phyloP scores from a whole-genome alignment of 2,329 filamentous ascomycete genomes.

The Aspergillus transmontanensis region DNA sequence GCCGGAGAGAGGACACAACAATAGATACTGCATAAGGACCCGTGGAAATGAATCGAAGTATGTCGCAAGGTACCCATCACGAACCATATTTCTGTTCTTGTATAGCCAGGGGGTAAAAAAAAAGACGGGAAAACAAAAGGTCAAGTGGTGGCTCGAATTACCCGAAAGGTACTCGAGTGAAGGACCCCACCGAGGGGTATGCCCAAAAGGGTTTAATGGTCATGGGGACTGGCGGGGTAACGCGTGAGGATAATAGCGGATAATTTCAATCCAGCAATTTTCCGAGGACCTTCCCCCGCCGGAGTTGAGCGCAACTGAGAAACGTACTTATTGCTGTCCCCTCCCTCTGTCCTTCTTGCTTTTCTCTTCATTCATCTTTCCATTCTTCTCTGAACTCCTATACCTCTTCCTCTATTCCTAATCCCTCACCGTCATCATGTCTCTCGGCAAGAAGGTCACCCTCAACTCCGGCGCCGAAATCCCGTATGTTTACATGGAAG shows the following conservation, averaged over 20 bases:
- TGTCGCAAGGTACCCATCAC: background rate
- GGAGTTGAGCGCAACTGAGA: slow-evolving; percentile 4
- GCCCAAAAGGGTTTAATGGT: background rate
- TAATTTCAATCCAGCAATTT: background rate
- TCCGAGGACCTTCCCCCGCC: slow-evolving; percentile 16
- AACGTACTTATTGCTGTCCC: slow-evolving; percentile 6
- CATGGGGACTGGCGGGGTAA: slow-evolving; percentile 8
- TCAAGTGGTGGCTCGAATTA: background rate
- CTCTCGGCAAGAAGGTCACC: slow-evolving; percentile 43
- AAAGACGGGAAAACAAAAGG: background rate
- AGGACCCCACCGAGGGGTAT: slow-evolving; percentile 11
- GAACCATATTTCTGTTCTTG: background rate
- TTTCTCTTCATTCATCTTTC: slow-evolving; percentile 9
- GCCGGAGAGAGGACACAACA: background rate
- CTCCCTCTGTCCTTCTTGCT: background rate
- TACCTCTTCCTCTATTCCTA: background rate
- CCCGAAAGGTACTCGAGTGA: background rate
- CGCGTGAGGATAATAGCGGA: background rate
- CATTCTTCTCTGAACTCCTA: background rate
- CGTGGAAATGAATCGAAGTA: too few species aligned
- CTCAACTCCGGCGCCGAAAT: slow-evolving; percentile 43
- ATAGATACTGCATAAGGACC: too few species aligned
- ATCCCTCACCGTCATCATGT: slow-evolving; percentile 31
- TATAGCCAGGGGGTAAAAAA: background rate
- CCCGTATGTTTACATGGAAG: slow-evolving; percentile 33